Evolutionary conservation across 371 early-diverging fungal species (phyloP), one percentile per base, ranked within the genome.

Genomic region (Blastocladiella emersonii): DNA sequence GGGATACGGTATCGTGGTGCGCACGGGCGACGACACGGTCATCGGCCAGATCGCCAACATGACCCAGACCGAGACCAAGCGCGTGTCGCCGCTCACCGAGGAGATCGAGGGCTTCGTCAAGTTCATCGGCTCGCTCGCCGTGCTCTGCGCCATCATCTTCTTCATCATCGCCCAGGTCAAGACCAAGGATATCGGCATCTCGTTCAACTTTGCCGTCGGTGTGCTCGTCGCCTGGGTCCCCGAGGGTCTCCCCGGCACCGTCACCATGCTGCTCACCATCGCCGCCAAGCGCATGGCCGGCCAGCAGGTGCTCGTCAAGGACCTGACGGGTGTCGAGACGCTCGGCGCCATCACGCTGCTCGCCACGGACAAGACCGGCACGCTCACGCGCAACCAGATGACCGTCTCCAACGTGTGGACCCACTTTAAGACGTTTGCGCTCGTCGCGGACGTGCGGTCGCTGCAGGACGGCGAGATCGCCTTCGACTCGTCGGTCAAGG

Each of bases 361-460:
- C 61, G 94, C 93, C 43, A 93, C 94, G 0, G 95, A 95, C 71
- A 96, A 97, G 75, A 94, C 95, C 0, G 95, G 96, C 63, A 95
- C 97, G 43, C 73, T 96, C 65, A 94, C 95, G 30, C 82, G 91
- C 61, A 96, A 93, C 74, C 91, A 91, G 71, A 95, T 96, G 94
- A 90, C 89, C 0, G 92, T 91, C 2, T 85, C 91, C 65, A 85
- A 86, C 71, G 66, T 93, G 35, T 96, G 95, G 95, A 73, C 88
- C 44, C 82, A 85, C 43, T 70, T 79, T 32, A 73, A 75, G 57
- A 64, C 87, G 69, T 85, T 64, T 56, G n/a, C 62, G 25, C 8
- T 34, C 7, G 65, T 30, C 32, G 49, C 34, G 48, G 34, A 68
- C 49, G 19, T 30, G 36, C 34, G 59, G 25, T 10, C 62, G 12